Conservation (phyloP, 371 early-diverging fungal genomes). For the Parasitella parasitica region DNA sequence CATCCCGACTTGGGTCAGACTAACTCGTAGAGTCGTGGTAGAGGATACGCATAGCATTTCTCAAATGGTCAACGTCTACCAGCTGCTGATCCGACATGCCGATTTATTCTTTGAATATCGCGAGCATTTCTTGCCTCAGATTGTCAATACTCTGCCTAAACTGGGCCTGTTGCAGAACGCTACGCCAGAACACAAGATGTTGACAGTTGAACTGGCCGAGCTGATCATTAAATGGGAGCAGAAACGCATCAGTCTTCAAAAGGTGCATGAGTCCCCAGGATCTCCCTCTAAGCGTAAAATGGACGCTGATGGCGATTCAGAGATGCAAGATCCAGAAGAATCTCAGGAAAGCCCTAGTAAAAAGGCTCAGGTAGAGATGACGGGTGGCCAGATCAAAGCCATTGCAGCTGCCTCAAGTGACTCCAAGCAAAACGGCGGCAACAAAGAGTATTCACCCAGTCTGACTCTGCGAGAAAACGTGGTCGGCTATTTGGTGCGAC, state of each 20-base stretch:
- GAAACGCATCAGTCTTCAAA: slow-evolving; percentile 32
- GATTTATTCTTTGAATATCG: slow-evolving; percentile 87
- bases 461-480: slow-evolving; percentile 65
- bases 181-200: slow-evolving; percentile 80
- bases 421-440: neutral
- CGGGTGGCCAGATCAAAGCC: slow-evolving; percentile 26
- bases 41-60: slow-evolving; percentile 90
- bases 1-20: slow-evolving; percentile 87
- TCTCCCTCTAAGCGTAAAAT: slow-evolving; percentile 29
- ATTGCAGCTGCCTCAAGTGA: slow-evolving; percentile 2
- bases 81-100: slow-evolving; percentile 85
- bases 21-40: slow-evolving; percentile 83
- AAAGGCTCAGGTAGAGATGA: slow-evolving; percentile 29
- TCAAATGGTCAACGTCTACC: slow-evolving; percentile 88
- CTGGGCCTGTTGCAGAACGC: slow-evolving; percentile 85
- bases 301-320: slow-evolving; percentile 6
- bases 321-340: neutral
- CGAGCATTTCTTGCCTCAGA: slow-evolving; percentile 87
- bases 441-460: slow-evolving; percentile 53
- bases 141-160: slow-evolving; percentile 81
- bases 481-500: slow-evolving; percentile 70
- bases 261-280: slow-evolving; percentile 4
- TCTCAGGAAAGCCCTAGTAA: slow-evolving; percentile 21
- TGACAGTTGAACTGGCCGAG: slow-evolving; percentile 91
- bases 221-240: slow-evolving; percentile 90